phyloP scores from a whole-genome alignment of 169 alveolate species.

The Eimeria praecox region DNA sequence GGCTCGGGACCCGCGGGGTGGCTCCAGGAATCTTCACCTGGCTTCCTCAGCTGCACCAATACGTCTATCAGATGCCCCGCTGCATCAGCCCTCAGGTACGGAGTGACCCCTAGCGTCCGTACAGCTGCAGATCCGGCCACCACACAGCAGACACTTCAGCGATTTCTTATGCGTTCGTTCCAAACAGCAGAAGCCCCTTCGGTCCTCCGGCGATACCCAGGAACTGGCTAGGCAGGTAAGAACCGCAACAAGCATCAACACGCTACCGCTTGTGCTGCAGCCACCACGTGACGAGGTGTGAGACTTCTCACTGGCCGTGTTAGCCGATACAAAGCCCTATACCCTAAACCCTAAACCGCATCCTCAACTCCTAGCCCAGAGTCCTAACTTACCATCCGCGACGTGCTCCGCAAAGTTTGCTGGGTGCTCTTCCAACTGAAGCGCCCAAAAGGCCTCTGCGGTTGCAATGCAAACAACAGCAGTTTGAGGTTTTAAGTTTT shows the following conservation, averaged over 20 bases:
- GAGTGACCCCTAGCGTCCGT: constrained; percentile 1
- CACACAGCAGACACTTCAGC: not conserved
- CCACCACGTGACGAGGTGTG: not conserved
- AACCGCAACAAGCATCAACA: not conserved
- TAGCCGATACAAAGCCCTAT: not conserved
- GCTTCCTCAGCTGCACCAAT: constrained; percentile 45
- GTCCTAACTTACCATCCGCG: constrained; percentile 20
- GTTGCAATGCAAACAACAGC: not conserved
- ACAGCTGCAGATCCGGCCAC: not conserved
- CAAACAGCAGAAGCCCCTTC: not conserved
- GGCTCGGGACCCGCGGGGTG: not conserved
- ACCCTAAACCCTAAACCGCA: constrained; percentile 12
- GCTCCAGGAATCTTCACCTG: not conserved
- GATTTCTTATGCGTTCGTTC: not conserved
- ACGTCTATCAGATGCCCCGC: constrained; percentile 77
- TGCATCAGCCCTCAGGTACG: constrained; percentile 47
- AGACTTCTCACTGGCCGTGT: not conserved
- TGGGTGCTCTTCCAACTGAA: constrained; percentile 80
- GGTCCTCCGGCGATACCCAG: not conserved
- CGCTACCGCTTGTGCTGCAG: not conserved
- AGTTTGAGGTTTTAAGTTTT: not conserved
- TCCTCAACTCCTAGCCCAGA: not conserved
- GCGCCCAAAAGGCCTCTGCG: constrained; percentile 81
- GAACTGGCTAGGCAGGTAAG: not conserved
- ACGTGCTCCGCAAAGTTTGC: constrained; percentile 74